A percentile compares a stretch with the other conserved stretches of the same genome.
phyloP scores from a whole-genome alignment of 768 basidiomycete species.

The Panaeolus cyanescens region DNA sequence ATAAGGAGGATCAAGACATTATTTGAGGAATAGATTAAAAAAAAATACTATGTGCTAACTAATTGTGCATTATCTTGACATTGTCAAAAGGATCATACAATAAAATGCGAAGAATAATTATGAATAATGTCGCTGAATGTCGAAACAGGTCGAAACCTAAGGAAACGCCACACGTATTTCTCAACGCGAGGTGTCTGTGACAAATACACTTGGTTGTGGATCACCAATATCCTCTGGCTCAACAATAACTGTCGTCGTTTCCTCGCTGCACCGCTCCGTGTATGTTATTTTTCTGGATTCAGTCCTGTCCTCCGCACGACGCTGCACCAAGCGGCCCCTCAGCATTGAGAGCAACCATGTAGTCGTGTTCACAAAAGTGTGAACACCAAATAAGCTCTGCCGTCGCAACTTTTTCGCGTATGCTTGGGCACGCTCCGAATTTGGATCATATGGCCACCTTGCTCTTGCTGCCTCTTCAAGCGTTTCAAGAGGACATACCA shows the following conservation, averaged over 20 bases:
- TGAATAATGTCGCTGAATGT: too few relatives aligned
- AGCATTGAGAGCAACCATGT: constrained; percentile 6
- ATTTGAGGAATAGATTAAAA: too few relatives aligned
- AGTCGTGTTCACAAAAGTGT: constrained; percentile 3
- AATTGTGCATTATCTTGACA: too few relatives aligned
- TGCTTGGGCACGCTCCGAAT: constrained; percentile 18
- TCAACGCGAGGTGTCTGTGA: neutral
- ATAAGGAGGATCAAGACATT: too few relatives aligned
- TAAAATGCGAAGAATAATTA: too few relatives aligned
- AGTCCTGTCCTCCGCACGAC: neutral
- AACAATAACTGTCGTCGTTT: neutral
- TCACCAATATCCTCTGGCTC: neutral
- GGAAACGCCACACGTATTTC: neutral
- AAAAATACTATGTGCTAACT: too few relatives aligned
- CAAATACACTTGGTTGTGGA: neutral
- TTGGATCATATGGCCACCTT: constrained; percentile 46
- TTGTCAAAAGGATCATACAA: too few relatives aligned
- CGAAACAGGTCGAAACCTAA: too few relatives aligned
- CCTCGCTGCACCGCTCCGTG: neutral
- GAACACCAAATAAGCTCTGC: constrained; percentile 1
- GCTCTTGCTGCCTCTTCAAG: constrained; percentile 53
- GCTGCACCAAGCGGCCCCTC: neutral
- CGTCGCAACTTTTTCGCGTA: constrained; percentile 17
- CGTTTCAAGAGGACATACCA: constrained; percentile 46
- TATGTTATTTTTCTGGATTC: neutral